Evolutionary conservation across 352 stramenopile species (phyloP).

Genomic region (Elongisporangium senticosum): DNA sequence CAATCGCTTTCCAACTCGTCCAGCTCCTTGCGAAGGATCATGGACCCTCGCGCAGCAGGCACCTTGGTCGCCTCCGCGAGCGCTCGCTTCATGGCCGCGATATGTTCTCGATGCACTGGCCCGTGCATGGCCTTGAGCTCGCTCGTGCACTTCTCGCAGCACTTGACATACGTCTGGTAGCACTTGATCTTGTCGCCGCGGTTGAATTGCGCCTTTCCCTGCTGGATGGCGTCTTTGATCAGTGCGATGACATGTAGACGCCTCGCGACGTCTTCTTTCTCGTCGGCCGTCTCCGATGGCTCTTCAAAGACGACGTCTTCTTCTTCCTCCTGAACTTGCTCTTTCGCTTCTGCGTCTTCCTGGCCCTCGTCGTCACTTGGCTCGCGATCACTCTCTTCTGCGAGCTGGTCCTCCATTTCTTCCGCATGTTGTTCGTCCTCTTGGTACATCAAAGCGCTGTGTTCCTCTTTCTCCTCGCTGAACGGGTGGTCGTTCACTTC

Average conservation of each 20-base stretch:
- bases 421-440: constrained; percentile 8
- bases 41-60: constrained; percentile 48
- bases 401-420: constrained; percentile 11
- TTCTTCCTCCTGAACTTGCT: constrained; percentile 10
- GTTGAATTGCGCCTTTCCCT: constrained; percentile 70
- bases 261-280: constrained; percentile 35
- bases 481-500: constrained; percentile 11
- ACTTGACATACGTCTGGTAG: constrained; percentile 56
- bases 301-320: constrained; percentile 10
- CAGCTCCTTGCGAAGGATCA: constrained; percentile 56
- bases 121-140: constrained; percentile 30
- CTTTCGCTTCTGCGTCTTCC: constrained; percentile 15
- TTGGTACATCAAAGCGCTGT: background rate
- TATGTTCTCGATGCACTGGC: constrained; percentile 21
- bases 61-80: constrained; percentile 40
- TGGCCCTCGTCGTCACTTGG: constrained; percentile 12
- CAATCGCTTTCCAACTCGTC: constrained; percentile 43
- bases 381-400: constrained; percentile 12
- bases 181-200: constrained; percentile 70
- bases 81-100: constrained; percentile 25
- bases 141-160: constrained; percentile 33
- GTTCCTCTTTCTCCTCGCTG: constrained; percentile 12
- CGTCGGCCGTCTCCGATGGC: constrained; percentile 19
- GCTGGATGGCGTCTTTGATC: constrained; percentile 45
- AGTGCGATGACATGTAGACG: constrained; percentile 31